phyloP scores from a whole-genome alignment of 78 protist species.

The Speleostelium caveatum region DNA sequence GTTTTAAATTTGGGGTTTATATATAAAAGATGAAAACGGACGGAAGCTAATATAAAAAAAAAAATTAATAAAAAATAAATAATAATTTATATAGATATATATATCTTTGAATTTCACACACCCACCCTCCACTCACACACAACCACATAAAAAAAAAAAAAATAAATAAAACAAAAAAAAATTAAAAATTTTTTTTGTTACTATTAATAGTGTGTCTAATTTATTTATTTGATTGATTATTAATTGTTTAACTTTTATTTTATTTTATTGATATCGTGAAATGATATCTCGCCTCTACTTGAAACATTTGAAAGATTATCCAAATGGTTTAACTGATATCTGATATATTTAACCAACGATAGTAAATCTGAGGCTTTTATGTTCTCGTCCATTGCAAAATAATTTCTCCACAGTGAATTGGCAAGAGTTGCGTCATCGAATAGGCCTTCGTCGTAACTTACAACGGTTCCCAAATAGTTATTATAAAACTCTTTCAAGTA shows the following conservation, averaged over 20 bases:
- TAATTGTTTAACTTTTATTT: not conserved
- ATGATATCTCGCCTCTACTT: slow-evolving; percentile 24
- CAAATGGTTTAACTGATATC: slow-evolving; percentile 44
- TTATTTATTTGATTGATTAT: not conserved
- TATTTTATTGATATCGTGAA: not conserved
- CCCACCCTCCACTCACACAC: no score
- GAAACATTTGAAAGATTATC: slow-evolving; percentile 42
- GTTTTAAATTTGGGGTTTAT: no score
- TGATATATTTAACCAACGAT: slow-evolving; percentile 29
- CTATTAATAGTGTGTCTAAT: slow-evolving; percentile 2
- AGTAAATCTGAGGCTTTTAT: not conserved
- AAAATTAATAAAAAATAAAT: no score
- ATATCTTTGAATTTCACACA: no score
- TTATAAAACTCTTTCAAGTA: slow-evolving; percentile 68
- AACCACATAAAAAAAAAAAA: no score
- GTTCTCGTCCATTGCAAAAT: slow-evolving; percentile 36
- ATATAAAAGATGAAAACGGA: no score
- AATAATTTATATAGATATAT: no score
- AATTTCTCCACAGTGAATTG: slow-evolving; percentile 71
- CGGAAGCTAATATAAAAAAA: no score
- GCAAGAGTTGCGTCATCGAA: slow-evolving; percentile 52
- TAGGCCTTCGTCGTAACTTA: slow-evolving; percentile 59
- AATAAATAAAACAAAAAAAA: not conserved
- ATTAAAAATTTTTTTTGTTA: not conserved
- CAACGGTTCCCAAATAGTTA: slow-evolving; percentile 48